These are phyloP conservation scores for Hortaea werneckii DNA, from an alignment of 2,329 filamentous ascomycete species.

Conservation along the genomic window DNA sequence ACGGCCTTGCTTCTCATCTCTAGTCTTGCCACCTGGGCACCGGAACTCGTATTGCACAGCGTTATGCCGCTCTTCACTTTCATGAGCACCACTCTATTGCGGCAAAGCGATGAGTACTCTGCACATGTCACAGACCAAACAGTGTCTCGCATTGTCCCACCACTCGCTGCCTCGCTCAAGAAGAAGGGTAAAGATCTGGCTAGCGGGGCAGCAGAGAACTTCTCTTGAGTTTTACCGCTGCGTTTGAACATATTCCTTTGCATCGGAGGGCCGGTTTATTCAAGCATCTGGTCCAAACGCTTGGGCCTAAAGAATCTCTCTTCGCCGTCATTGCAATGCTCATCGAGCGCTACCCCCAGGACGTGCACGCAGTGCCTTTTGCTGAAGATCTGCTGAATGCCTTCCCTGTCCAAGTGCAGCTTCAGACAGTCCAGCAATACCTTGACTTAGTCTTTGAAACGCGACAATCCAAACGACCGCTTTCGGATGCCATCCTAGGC, in stretches of 20 bases:
- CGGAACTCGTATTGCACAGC: slow-evolving; percentile 85
- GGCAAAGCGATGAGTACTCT: slow-evolving; percentile 93
- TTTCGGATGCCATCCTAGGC: slow-evolving; percentile 64
- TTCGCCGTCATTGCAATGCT: slow-evolving; percentile 83
- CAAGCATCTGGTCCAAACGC: slow-evolving; percentile 69
- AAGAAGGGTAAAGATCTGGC: slow-evolving; percentile 68
- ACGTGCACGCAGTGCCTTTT: slow-evolving; percentile 64
- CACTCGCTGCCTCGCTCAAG: slow-evolving; percentile 74
- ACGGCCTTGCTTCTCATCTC: slow-evolving; percentile 80
- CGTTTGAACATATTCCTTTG: slow-evolving; percentile 88
- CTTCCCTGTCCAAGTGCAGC: slow-evolving; percentile 65
- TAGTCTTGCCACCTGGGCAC: slow-evolving; percentile 73
- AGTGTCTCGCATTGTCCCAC: slow-evolving; percentile 86
- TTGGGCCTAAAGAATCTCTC: slow-evolving; percentile 78
- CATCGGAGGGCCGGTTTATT: slow-evolving; percentile 78
- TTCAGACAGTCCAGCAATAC: slow-evolving; percentile 63
- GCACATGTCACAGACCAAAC: slow-evolving; percentile 91
- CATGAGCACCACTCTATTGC: slow-evolving; percentile 83
- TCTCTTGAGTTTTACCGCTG: slow-evolving; percentile 88
- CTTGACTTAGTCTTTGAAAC: slow-evolving; percentile 66
- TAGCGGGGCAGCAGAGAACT: slow-evolving; percentile 76
- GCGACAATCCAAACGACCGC: slow-evolving; percentile 60
- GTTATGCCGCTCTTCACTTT: slow-evolving; percentile 99
- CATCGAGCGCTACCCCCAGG: slow-evolving; percentile 76
- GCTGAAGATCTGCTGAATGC: slow-evolving; percentile 61